Evolutionary conservation across 2,329 filamentous ascomycete species (phyloP).

Genomic region (Phialophora verrucosa): DNA sequence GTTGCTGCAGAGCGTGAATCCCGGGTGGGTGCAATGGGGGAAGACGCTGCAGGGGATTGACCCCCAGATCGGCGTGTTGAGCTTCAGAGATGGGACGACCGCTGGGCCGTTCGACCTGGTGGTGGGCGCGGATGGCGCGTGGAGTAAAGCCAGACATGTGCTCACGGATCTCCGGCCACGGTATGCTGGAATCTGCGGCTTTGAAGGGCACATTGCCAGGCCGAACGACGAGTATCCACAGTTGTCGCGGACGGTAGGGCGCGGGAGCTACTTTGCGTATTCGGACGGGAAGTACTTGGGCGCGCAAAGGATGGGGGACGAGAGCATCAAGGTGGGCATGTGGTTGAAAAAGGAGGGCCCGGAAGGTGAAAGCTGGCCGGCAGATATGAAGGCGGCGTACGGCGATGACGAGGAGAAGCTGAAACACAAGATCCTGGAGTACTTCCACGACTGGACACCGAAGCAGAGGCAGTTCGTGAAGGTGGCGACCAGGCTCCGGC

Average conservation of each 20-base stretch:
- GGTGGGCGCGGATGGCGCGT: slow-evolving; percentile 54
- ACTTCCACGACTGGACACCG: slow-evolving; percentile 38
- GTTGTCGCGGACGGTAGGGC: slow-evolving; percentile 39
- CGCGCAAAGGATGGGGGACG: slow-evolving; percentile 37
- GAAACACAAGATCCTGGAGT: slow-evolving; percentile 34
- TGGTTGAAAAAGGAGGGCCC: slow-evolving; percentile 35
- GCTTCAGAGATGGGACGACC: slow-evolving; percentile 36
- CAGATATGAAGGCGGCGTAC: slow-evolving; percentile 22
- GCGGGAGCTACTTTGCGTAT: slow-evolving; percentile 38
- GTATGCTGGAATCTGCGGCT: slow-evolving; percentile 46
- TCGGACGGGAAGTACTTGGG: slow-evolving; percentile 33
- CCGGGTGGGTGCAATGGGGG: slow-evolving; percentile 43
- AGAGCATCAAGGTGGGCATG: slow-evolving; percentile 41
- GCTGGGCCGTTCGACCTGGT: slow-evolving; percentile 49
- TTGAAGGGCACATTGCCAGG: slow-evolving; percentile 40
- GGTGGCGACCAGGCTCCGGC: slow-evolving; percentile 31
- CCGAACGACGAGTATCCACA: slow-evolving; percentile 41
- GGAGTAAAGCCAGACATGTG: slow-evolving; percentile 47
- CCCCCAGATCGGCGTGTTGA: slow-evolving; percentile 41
- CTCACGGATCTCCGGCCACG: slow-evolving; percentile 45
- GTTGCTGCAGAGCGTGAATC: slow-evolving; percentile 43
- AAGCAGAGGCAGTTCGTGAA: slow-evolving; percentile 37
- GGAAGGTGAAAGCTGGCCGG: slow-evolving; percentile 38
- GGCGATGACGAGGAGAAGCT: slow-evolving; percentile 29
- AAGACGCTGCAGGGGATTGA: slow-evolving; percentile 33